A percentile compares a stretch with the other conserved stretches of the same genome.
phyloP scores from a whole-genome alignment of 495 filamentous ascomycete genomes.

The Penicillium lividum region DNA sequence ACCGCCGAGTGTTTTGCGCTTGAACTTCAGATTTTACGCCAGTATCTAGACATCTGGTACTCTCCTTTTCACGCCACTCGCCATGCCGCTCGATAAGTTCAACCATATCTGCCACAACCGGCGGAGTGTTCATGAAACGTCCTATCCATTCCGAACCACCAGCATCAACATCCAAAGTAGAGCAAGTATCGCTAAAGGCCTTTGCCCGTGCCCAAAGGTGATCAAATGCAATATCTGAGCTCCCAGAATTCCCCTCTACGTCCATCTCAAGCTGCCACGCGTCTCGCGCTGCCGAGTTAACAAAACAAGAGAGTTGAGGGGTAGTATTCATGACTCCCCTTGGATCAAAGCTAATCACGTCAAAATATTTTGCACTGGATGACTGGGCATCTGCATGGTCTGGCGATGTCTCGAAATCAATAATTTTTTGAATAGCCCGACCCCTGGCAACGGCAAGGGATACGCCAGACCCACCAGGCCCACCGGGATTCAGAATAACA shows the following conservation, averaged over 20 bases:
- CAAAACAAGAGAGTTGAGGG: neutral
- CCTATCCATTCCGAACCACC: neutral
- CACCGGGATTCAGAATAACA: neutral
- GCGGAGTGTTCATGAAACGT: slow-evolving; percentile 1
- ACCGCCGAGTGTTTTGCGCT: neutral
- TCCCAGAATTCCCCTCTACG: neutral
- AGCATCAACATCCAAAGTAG: too few species aligned
- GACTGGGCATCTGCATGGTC: neutral
- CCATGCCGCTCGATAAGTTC: neutral
- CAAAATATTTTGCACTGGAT: neutral
- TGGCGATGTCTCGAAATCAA: neutral
- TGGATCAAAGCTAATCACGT: neutral
- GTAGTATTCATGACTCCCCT: slow-evolving; percentile 1
- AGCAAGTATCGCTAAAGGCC: neutral
- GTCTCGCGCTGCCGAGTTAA: neutral
- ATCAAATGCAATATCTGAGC: slow-evolving; percentile 2
- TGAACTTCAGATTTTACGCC: neutral
- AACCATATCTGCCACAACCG: slow-evolving; percentile 1
- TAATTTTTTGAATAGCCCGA: neutral
- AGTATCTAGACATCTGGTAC: too few species aligned
- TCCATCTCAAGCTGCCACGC: neutral
- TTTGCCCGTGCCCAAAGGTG: neutral
- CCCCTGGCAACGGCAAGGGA: neutral
- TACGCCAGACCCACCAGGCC: slow-evolving; percentile 2
- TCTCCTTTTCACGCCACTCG: neutral